phyloP scores from a whole-genome alignment of 345 rosid species.

The Leavenworthia alabamica region DNA sequence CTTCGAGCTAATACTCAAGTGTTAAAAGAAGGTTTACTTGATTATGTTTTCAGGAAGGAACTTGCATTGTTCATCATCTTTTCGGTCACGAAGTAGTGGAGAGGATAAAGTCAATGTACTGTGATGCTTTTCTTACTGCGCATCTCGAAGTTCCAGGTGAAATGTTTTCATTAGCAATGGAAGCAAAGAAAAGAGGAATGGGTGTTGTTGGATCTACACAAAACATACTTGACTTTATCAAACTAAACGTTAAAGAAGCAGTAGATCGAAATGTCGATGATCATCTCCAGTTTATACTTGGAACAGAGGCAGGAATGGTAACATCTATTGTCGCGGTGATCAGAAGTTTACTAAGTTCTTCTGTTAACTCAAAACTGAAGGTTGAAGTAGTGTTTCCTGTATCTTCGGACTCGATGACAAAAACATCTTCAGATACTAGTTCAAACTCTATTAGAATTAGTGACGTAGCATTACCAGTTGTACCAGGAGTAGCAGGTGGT shows the following conservation, averaged over 20 bases:
- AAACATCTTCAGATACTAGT: slow-evolving; percentile 44
- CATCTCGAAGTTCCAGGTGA: slow-evolving; percentile 98
- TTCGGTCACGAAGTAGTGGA: slow-evolving; percentile 89
- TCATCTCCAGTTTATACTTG: slow-evolving; percentile 83
- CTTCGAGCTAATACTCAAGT: not conserved
- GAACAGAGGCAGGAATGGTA: slow-evolving; percentile 97
- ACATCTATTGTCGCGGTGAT: slow-evolving; percentile 86
- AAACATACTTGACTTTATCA: slow-evolving; percentile 85
- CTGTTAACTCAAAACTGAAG: slow-evolving; percentile 49
- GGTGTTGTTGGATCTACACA: slow-evolving; percentile 93
- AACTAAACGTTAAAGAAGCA: slow-evolving; percentile 72
- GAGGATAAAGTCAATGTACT: slow-evolving; percentile 74
- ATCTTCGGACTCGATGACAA: slow-evolving; percentile 77
- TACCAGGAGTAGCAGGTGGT: slow-evolving; percentile 90
- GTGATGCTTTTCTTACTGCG: slow-evolving; percentile 89
- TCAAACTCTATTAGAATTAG: slow-evolving; percentile 36
- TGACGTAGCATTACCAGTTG: slow-evolving; percentile 54
- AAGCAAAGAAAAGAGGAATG: slow-evolving; percentile 90
- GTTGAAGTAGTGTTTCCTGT: slow-evolving; percentile 94
- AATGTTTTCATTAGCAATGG: slow-evolving; percentile 97
- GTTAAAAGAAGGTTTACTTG: not conserved
- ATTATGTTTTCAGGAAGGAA: slow-evolving; percentile 55
- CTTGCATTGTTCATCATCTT: slow-evolving; percentile 90
- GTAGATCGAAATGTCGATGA: slow-evolving; percentile 67
- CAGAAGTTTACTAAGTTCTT: slow-evolving; percentile 48